phyloP scores from a whole-genome alignment of 768 basidiomycete species.

The Coprinopsis marcescibilis region DNA sequence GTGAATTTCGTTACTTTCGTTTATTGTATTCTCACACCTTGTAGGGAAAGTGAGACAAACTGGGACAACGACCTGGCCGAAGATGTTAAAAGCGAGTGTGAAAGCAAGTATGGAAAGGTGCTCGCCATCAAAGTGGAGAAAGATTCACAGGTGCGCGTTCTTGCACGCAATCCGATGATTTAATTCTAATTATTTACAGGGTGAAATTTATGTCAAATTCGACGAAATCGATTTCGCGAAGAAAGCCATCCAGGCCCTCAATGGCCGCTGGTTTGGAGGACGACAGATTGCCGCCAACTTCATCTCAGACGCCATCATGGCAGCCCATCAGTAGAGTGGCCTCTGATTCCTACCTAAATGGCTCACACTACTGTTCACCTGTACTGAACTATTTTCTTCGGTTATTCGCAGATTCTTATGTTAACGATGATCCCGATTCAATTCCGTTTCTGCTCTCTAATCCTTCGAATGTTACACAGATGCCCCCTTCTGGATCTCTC shows the following conservation, averaged over 20 bases:
- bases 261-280: slow-evolving; percentile 96
- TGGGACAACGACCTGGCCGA: slow-evolving; percentile 97
- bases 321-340: slow-evolving; percentile 63
- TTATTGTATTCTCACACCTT: slow-evolving; percentile 2
- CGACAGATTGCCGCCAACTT: slow-evolving; percentile 81
- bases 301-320: slow-evolving; percentile 93
- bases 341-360: background rate
- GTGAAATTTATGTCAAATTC: slow-evolving; percentile 97
- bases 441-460: slow-evolving; percentile 27
- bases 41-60: slow-evolving; percentile 88
- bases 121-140: slow-evolving; percentile 88
- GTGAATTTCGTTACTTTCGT: slow-evolving; percentile 21
- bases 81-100: slow-evolving; percentile 93
- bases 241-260: slow-evolving; percentile 82
- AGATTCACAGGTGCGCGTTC: slow-evolving; percentile 70
- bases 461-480: slow-evolving; percentile 14
- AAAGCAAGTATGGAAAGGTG: slow-evolving; percentile 84
- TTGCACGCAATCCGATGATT: background rate
- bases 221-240: slow-evolving; percentile 71
- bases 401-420: slow-evolving; percentile 19
- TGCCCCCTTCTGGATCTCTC: background rate
- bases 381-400: slow-evolving; percentile 29
- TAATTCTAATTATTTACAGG: slow-evolving; percentile 42
- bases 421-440: slow-evolving; percentile 24
- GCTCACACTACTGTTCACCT: background rate